These are phyloP conservation scores for Ambrosiella beaveri DNA, from an alignment of 2,329 filamentous ascomycete species.

Conservation along the genomic window DNA sequence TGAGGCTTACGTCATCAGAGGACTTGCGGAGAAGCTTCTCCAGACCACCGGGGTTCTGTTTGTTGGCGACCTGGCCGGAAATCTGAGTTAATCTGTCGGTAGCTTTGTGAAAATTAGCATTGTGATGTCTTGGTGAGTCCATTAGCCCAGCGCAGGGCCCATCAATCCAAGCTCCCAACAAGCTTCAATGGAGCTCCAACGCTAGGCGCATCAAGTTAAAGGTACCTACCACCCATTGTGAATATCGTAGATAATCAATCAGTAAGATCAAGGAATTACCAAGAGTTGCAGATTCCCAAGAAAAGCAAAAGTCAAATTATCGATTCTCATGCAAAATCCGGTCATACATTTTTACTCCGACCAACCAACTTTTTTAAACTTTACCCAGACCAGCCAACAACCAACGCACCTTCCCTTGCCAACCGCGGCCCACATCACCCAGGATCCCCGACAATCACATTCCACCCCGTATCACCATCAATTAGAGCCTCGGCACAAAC, in stretches of 20 bases:
- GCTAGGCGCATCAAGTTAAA: not conserved
- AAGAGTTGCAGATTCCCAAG: not conserved
- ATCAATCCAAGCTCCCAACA: not conserved
- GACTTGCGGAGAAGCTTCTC: slow-evolving; percentile 47
- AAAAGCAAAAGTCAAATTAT: too few species aligned
- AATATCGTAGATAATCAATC: not conserved
- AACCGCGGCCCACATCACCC: too few species aligned
- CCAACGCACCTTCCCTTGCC: too few species aligned
- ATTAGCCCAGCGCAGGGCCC: not conserved
- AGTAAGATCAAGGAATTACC: not conserved
- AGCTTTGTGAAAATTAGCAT: slow-evolving; percentile 22
- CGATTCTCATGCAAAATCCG: too few species aligned
- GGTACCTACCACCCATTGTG: slow-evolving; percentile 12
- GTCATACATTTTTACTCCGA: too few species aligned
- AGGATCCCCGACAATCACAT: too few species aligned
- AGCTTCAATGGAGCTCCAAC: too few species aligned
- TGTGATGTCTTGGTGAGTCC: not conserved
- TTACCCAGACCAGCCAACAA: too few species aligned
- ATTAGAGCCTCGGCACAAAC: too few species aligned
- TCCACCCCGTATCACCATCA: too few species aligned
- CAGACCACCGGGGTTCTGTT: slow-evolving; percentile 34
- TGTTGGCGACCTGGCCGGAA: slow-evolving; percentile 44
- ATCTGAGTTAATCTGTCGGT: slow-evolving; percentile 42
- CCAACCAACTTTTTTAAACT: too few species aligned
- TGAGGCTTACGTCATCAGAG: slow-evolving; percentile 42